Evolutionary conservation across 2,329 filamentous ascomycete genomes (phyloP), one percentile per base, ranked within the genome.

Genomic region (Verticillium dahliae): DNA sequence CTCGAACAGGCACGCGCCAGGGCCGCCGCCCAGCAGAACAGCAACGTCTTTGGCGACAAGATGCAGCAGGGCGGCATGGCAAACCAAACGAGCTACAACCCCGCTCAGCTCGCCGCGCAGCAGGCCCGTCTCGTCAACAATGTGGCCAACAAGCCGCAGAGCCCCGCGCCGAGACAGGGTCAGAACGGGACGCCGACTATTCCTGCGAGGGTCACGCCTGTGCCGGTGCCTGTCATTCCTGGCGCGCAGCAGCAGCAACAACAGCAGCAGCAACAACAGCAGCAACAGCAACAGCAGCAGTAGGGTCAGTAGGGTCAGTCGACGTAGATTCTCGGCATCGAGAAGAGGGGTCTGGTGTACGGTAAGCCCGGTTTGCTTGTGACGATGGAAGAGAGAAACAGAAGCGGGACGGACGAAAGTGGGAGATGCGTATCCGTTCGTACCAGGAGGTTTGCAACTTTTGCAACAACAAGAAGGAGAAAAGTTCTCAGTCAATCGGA

Each of bases 1-100:
- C 72, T 81, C 68, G 80, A 83, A 59, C 80, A 83, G 68, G 79
- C 81, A 7, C 79, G 80, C 60, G 80, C 79, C 3, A 72, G 80
- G 33, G 76, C 78, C 14, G 78, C 78, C 15, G 78, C 78, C 0
- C 77, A 79, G 58, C 76, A 79, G 63, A 73, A 76, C 34, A 74
- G 74, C 27, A 70, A 71, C 62, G 74, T 75, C 62, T 77, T 78
- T 61, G 72, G 72, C 22, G 74, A 78, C 56, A 78, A 76, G 67
- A 73, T 76, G 67, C 13, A 85, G 73, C 60, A 91, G 74, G 31
- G 45, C 14, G 74, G 74, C 18, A 68, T 78, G 22, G 71, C 71
- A n/a, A 74, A 74, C 22, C 74, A 76, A 22, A 70, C 71, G 11
- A 69, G 68, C 13, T 70, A 73, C 35, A 73, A 77, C 38, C 67